Percentiles rank a stretch among this genome's conserved stretches.
These are phyloP conservation scores for Anastatica hierochuntica DNA, from an alignment of 345 rosid genomes.

Conservation along the genomic window DNA sequence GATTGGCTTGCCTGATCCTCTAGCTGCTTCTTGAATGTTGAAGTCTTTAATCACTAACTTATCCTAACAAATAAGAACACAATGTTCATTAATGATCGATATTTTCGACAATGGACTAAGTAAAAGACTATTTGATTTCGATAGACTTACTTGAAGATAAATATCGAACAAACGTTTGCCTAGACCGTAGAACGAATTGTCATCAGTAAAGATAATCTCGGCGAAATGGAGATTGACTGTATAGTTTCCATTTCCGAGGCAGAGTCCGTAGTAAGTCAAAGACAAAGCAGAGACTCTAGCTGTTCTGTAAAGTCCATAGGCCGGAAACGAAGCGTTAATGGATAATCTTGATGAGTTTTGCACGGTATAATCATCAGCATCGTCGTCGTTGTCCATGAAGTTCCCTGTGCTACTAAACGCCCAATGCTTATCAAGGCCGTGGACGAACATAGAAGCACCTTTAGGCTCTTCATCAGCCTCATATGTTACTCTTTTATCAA, in stretches of 20 bases:
- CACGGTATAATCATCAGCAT: slow-evolving; percentile 42
- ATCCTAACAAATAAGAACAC: slow-evolving; percentile 27
- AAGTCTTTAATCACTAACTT: slow-evolving; percentile 47
- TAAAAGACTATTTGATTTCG: background rate
- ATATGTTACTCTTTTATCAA: slow-evolving; percentile 26
- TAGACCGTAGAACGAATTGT: slow-evolving; percentile 39
- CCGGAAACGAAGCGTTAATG: slow-evolving; percentile 25
- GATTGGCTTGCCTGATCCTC: slow-evolving; percentile 43
- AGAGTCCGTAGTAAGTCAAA: slow-evolving; percentile 73
- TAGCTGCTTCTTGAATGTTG: slow-evolving; percentile 50
- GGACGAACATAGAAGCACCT: slow-evolving; percentile 60
- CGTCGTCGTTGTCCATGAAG: slow-evolving; percentile 68
- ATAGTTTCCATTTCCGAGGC: slow-evolving; percentile 71
- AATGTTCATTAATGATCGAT: background rate
- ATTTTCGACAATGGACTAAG: background rate
- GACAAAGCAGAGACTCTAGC: slow-evolving; percentile 71
- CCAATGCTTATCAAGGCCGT: slow-evolving; percentile 37
- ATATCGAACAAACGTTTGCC: slow-evolving; percentile 74
- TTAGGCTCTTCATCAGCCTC: slow-evolving; percentile 48
- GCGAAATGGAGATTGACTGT: slow-evolving; percentile 76
- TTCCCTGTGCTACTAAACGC: slow-evolving; percentile 85
- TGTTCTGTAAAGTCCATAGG: slow-evolving; percentile 39
- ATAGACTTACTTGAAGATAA: slow-evolving; percentile 54
- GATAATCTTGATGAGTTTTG: slow-evolving; percentile 47
- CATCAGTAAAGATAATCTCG: slow-evolving; percentile 58